Evolutionary conservation across 2,329 filamentous ascomycete species (phyloP), one percentile per base, ranked within the genome.

Genomic region (Aotearoamyces nothofagi): DNA sequence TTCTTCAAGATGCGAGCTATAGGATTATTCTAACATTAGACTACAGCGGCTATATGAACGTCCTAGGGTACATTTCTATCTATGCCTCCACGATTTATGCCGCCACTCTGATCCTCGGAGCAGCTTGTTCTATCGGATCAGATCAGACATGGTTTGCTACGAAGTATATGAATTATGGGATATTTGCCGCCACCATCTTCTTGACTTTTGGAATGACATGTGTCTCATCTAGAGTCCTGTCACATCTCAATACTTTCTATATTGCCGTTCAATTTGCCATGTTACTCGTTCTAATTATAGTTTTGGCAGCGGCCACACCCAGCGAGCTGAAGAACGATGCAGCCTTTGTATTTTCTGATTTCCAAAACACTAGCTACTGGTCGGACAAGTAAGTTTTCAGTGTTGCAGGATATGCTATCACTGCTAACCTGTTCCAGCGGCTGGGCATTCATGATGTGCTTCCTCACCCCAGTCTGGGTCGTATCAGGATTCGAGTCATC

Each of bases 51-150:
- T 49, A 49, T 23, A 49, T 49, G 46, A 49, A 48, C 15, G 44
- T 47, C 8, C 27, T 49, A 4, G 46, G 46, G 13, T 49, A 49
- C 16, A 44, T 49, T 2, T 47, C 45, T 2, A 49, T 49, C 19
- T 49, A 47, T 17, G 41, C 46, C 5, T 49, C 46, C 1, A 49
- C 46, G 1, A 49, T 49, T 15, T 49, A 49, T 23, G 46, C 42
- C 1, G 46, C 45, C 11, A 49, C 45, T 1, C 37, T 49, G 4
- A 45, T 49, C 7, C 35, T 49, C 5, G 43, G 42, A 9, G 46
- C 45, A 2, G 35, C 37, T 6, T 38, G 36, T 26, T 40, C 39
- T 2, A 49, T 49, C 12, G 39, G 38, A 2, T 37, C 42, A 9
- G 37, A 45, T 19, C 32, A 33, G 4, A 31, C 17, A 2, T 49